Percentiles rank a stretch among this genome's conserved stretches.
These are phyloP conservation scores for Amborella trichopoda DNA, from an alignment of 164 flowering plant genomes.

Conservation along the genomic window DNA sequence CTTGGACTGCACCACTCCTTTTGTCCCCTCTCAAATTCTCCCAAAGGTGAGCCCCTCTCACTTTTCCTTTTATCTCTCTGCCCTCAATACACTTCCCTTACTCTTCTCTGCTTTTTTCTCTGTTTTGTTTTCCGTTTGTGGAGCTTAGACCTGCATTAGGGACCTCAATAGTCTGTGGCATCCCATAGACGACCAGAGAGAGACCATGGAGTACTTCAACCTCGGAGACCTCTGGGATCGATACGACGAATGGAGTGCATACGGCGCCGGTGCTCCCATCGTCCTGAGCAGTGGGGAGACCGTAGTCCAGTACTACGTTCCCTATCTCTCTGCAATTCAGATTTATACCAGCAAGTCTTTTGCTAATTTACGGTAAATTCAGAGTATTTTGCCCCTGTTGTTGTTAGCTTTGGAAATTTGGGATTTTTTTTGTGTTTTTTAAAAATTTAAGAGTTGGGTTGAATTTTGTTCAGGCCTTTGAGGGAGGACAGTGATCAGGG, in stretches of 20 bases:
- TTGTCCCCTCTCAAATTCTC: conserved; percentile 54
- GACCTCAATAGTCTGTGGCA: conserved; percentile 72
- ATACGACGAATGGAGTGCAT: conserved; percentile 93
- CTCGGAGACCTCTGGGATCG: conserved; percentile 81
- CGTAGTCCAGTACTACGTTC: conserved; percentile 85
- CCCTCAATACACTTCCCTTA: background rate
- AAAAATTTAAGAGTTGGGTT: background rate
- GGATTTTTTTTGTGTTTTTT: background rate
- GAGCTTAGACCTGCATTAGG: conserved; percentile 15
- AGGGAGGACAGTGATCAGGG: conserved; percentile 69
- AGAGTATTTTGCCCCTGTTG: background rate
- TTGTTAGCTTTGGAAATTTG: background rate
- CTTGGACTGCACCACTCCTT: conserved; percentile 75
- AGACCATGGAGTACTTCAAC: conserved; percentile 67
- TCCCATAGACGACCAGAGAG: conserved; percentile 57
- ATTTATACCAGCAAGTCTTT: conserved; percentile 57
- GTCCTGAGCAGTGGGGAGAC: conserved; percentile 35
- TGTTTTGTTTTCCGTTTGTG: background rate
- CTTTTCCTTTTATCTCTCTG: background rate
- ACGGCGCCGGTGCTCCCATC: conserved; percentile 84
- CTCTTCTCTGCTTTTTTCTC: background rate
- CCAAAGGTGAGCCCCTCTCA: conserved; percentile 41
- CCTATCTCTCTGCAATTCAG: conserved; percentile 93
- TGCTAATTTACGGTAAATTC: conserved; percentile 34
- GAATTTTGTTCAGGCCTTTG: background rate